Evolutionary conservation across 129 eudicot genomes (phyloP).

Genomic region (Lonicera japonica): DNA sequence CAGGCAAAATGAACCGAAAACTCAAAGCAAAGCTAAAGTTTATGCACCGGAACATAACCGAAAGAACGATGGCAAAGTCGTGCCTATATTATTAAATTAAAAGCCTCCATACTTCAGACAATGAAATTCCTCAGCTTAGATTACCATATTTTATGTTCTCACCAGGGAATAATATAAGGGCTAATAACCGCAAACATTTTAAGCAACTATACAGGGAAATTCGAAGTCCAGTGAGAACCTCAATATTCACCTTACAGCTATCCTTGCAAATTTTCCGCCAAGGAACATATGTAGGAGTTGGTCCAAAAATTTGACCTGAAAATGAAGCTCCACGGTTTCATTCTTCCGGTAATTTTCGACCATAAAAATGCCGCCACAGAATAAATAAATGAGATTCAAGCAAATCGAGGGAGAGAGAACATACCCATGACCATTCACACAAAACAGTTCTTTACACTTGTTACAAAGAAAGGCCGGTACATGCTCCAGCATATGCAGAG

Average conservation of each 20-base stretch:
- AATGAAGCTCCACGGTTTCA: constrained; percentile 2
- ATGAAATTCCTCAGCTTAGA: no score
- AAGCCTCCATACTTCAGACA: no score
- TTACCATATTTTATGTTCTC: no score
- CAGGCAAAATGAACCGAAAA: no score
- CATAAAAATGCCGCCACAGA: not conserved
- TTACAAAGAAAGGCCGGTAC: not conserved
- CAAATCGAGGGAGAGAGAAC: not conserved
- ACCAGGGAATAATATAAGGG: no score
- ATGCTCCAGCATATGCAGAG: not conserved
- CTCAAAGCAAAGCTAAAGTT: no score
- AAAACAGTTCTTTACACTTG: not conserved
- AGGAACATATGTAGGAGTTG: no score
- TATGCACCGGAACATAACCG: no score
- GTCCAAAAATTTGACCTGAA: constrained; percentile 4
- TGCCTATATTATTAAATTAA: no score
- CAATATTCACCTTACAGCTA: not conserved
- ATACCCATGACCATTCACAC: not conserved
- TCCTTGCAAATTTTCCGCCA: not conserved
- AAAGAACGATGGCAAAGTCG: no score
- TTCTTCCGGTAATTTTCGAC: not conserved
- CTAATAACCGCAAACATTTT: not conserved
- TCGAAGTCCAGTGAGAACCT: not conserved
- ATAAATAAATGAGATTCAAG: not conserved
- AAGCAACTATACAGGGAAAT: not conserved